phyloP scores from a whole-genome alignment of 108 stramenopile species.

The Hondaea fermentalgiana region DNA sequence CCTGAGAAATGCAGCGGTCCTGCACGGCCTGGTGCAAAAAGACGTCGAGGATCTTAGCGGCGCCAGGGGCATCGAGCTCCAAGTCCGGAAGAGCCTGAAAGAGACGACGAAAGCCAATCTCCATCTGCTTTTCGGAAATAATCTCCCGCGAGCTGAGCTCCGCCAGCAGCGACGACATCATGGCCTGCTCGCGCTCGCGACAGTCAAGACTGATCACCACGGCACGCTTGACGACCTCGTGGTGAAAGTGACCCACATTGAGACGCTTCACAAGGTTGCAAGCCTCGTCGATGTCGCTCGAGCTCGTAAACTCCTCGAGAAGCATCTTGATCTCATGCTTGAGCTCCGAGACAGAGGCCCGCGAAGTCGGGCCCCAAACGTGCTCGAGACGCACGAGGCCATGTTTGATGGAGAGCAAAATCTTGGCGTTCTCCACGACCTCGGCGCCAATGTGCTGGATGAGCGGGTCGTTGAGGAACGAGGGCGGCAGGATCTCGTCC shows the following conservation, averaged over 20 bases:
- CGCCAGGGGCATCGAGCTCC: conserved; percentile 17
- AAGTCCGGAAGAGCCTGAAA: not conserved
- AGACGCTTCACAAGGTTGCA: conserved; percentile 77
- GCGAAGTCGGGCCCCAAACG: conserved; percentile 93
- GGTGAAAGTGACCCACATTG: conserved; percentile 73
- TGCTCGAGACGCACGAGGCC: conserved; percentile 75
- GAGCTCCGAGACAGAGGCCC: conserved; percentile 80
- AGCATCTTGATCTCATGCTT: conserved; percentile 83
- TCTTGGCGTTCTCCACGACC: conserved; percentile 75
- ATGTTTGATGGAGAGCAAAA: conserved; percentile 72
- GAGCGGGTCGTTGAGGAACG: conserved; percentile 78
- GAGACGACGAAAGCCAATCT: conserved; percentile 21
- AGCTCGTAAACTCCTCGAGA: conserved; percentile 74
- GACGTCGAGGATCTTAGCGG: not conserved
- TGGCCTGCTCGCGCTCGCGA: conserved; percentile 55
- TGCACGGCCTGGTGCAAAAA: not conserved
- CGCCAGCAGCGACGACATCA: conserved; percentile 27
- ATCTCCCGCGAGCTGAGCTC: conserved; percentile 28
- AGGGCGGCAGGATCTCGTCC: conserved; percentile 86
- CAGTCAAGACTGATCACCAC: conserved; percentile 74
- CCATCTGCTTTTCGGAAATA: conserved; percentile 33
- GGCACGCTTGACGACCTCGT: conserved; percentile 92
- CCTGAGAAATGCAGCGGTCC: not conserved
- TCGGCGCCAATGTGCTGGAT: conserved; percentile 55
- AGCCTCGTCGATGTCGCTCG: conserved; percentile 82